These are phyloP conservation scores for Otatea glauca DNA, from an alignment of 176 grass and related monocot species.

Conservation along the genomic window DNA sequence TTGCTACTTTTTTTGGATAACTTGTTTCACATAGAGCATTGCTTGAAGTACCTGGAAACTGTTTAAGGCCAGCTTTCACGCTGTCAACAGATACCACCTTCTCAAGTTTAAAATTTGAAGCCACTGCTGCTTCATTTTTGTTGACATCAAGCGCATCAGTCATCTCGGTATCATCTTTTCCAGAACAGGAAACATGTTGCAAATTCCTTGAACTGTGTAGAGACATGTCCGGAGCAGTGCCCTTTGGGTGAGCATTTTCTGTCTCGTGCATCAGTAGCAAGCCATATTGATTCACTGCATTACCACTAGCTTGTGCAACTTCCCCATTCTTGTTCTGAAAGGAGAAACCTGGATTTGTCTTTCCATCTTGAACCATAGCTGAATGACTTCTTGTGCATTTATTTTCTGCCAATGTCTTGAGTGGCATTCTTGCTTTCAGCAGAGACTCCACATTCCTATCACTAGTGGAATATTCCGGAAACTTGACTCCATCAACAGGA, in stretches of 20 bases:
- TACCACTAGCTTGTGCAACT: slow-evolving; percentile 12
- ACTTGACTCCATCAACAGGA: slow-evolving; percentile 23
- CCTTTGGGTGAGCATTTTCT: slow-evolving; percentile 13
- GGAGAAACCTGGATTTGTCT: slow-evolving; percentile 15
- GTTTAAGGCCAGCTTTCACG: slow-evolving; percentile 30
- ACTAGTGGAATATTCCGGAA: slow-evolving; percentile 33
- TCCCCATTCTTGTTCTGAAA: slow-evolving; percentile 34
- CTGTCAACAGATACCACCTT: slow-evolving; percentile 37
- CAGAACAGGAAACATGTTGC: slow-evolving; percentile 17
- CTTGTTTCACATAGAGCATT: slow-evolving; percentile 14
- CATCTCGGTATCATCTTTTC: slow-evolving; percentile 37
- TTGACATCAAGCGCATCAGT: slow-evolving; percentile 14
- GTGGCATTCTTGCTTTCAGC: neutral
- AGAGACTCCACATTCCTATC: slow-evolving; percentile 34
- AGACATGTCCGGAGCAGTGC: slow-evolving; percentile 21
- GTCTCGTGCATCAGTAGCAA: slow-evolving; percentile 16
- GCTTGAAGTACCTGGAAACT: slow-evolving; percentile 24
- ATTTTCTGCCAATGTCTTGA: slow-evolving; percentile 9
- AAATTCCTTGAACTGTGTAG: slow-evolving; percentile 23
- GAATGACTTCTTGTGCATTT: neutral
- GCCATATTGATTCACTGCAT: slow-evolving; percentile 44
- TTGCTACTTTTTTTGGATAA: slow-evolving; percentile 23
- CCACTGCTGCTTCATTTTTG: slow-evolving; percentile 12
- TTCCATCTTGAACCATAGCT: slow-evolving; percentile 29
- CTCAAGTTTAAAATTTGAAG: slow-evolving; percentile 26